Percentiles rank a stretch among this genome's conserved stretches.
Evolutionary conservation across 2,329 filamentous ascomycete genomes (phyloP).

Genomic region (Pseudofabraea citricarpa): DNA sequence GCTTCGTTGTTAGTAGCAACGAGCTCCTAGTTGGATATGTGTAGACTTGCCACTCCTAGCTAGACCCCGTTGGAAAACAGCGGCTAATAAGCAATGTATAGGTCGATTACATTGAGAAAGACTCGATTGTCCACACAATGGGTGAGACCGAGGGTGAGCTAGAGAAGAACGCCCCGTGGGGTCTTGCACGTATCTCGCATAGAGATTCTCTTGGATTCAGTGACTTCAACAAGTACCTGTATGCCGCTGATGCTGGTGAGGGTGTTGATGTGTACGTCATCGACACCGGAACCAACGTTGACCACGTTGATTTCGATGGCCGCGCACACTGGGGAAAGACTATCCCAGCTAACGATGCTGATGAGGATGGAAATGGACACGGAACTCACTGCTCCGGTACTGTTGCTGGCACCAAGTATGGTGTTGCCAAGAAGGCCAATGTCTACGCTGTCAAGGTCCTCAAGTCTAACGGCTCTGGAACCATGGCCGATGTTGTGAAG

Average conservation of each 20-base stretch:
- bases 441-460: constrained; percentile 98
- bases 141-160: constrained; percentile 49
- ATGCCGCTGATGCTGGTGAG: constrained; percentile 83
- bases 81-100: no score
- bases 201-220: constrained; percentile 81
- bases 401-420: constrained; percentile 96
- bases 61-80: no score
- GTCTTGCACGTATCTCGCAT: constrained; percentile 96
- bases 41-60: no score
- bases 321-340: constrained; percentile 97
- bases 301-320: constrained; percentile 96
- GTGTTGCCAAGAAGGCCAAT: constrained; percentile 98
- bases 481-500: constrained; percentile 98
- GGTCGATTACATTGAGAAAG: constrained; percentile 96
- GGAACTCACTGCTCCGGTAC: constrained; percentile 99
- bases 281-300: constrained; percentile 90
- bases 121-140: constrained; percentile 87
- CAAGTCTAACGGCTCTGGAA: constrained; percentile 92
- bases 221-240: constrained; percentile 98
- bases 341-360: constrained; percentile 77
- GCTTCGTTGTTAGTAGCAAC: not conserved
- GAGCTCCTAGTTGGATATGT: not conserved
- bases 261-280: constrained; percentile 99
- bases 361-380: constrained; percentile 94
- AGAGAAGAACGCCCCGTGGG: constrained; percentile 97